Evolutionary conservation across 1,284 basidiomycete species (phyloP).

Genomic region (Apiotrichum sp.): DNA sequence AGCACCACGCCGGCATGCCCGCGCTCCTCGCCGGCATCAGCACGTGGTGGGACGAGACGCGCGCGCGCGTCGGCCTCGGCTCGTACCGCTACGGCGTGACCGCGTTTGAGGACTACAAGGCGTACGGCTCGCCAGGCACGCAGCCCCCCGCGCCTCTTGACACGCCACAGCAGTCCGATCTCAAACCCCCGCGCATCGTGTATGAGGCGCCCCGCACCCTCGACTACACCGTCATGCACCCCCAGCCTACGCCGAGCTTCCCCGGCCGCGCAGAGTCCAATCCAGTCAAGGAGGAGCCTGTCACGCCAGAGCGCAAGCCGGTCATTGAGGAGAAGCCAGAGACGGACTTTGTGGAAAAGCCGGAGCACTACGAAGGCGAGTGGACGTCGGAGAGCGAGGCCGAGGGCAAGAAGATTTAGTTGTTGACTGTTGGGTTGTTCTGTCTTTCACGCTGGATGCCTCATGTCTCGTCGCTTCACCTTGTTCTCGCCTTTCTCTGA

Average conservation of each 20-base stretch:
- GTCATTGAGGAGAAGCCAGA: too few species aligned
- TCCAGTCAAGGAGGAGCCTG: background rate
- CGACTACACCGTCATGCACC: background rate
- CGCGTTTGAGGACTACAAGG: slow-evolving; percentile 5
- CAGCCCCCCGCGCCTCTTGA: too few species aligned
- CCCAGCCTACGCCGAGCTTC: background rate
- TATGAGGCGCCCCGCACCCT: background rate
- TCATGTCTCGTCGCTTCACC: too few species aligned
- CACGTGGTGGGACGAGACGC: slow-evolving; percentile 28
- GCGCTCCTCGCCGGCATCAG: background rate
- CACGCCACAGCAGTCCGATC: background rate
- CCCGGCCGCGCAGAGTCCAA: background rate
- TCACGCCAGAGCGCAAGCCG: too few species aligned
- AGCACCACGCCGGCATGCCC: background rate
- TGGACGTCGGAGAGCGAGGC: background rate
- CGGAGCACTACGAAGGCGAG: background rate
- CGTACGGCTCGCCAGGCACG: background rate
- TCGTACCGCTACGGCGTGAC: background rate
- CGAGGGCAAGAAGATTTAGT: background rate
- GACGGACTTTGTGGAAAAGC: too few species aligned
- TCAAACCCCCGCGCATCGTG: background rate
- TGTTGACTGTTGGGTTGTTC: too few species aligned
- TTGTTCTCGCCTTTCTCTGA: background rate
- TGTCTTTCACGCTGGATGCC: too few species aligned
- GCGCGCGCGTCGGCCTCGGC: slow-evolving; percentile 17